Percentiles rank a stretch among this genome's conserved stretches.
Conservation (phyloP, 441 rosid genomes). For the Kokia cookei region DNA sequence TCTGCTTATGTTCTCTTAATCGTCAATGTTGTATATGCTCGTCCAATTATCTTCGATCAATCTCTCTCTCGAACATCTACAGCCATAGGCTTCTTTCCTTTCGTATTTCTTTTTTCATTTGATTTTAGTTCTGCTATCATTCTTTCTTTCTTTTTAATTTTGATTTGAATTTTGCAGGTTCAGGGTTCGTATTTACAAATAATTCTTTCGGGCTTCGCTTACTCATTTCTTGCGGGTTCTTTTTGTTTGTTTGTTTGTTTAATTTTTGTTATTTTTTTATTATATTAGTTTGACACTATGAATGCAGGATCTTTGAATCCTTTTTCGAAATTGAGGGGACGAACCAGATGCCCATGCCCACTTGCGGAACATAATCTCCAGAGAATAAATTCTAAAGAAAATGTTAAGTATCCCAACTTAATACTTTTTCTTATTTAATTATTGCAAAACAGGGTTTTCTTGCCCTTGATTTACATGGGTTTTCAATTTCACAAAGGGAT, state of each 20-base stretch:
- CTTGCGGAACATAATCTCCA: constrained; percentile 46
- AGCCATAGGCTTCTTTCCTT: not conserved
- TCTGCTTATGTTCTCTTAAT: not conserved
- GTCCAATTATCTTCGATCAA: not conserved
- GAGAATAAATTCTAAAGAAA: constrained; percentile 47
- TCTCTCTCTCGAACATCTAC: not conserved
- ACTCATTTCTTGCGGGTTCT: not conserved
- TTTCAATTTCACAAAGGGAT: too few relatives aligned
- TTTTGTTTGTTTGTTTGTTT: not conserved
- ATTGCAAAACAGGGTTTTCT: not conserved
- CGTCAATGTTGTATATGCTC: not conserved
- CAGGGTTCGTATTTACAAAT: not conserved
- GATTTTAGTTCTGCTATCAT: not conserved
- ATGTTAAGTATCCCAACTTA: constrained; percentile 27
- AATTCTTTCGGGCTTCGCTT: not conserved
- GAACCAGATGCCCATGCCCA: constrained; percentile 45
- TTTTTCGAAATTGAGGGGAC: constrained; percentile 31
- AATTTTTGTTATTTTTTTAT: not conserved
- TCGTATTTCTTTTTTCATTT: not conserved
- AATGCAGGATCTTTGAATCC: constrained; percentile 42
- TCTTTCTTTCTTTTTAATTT: not conserved
- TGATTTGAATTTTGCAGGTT: not conserved
- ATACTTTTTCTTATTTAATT: not conserved
- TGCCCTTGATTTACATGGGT: too few relatives aligned
- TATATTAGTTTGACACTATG: constrained; percentile 19